These are phyloP conservation scores for Nannizzia gypsea DNA, from an alignment of 2,329 filamentous ascomycete genomes.

Conservation along the genomic window DNA sequence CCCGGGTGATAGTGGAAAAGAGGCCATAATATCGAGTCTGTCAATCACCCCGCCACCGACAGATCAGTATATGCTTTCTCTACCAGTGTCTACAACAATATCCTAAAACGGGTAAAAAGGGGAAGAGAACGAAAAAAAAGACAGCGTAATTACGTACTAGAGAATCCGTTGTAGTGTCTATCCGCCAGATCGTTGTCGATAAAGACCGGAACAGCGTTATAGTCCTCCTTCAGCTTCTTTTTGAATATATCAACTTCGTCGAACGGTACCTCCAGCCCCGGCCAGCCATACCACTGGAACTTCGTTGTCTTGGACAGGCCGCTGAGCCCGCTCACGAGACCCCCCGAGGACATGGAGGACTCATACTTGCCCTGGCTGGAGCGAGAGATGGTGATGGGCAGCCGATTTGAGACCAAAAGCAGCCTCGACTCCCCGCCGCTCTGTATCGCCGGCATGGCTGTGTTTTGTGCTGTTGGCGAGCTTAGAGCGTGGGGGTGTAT, in stretches of 20 bases:
- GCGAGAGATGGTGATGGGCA: slow-evolving; percentile 93
- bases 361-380: slow-evolving; percentile 82
- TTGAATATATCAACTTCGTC: slow-evolving; percentile 64
- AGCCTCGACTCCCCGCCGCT: slow-evolving; percentile 40
- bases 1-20: slow-evolving; percentile 98
- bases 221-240: slow-evolving; percentile 70
- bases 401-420: slow-evolving; percentile 82
- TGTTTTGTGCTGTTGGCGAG: not conserved
- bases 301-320: slow-evolving; percentile 84
- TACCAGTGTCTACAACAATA: not conserved
- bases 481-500: not conserved
- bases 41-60: not conserved
- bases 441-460: slow-evolving; percentile 27
- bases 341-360: slow-evolving; percentile 94
- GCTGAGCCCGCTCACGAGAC: slow-evolving; percentile 84
- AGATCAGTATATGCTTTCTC: not conserved
- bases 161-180: slow-evolving; percentile 94
- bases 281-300: slow-evolving; percentile 99
- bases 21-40: slow-evolving; percentile 95
- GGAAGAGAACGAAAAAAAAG: not conserved
- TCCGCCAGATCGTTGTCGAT: slow-evolving; percentile 89
- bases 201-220: slow-evolving; percentile 83
- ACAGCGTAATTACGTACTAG: slow-evolving; percentile 53
- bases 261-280: slow-evolving; percentile 81
- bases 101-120: slow-evolving; percentile 2